Conservation (phyloP, 2,329 filamentous ascomycete species). For the Simplicillium aogashimaense region DNA sequence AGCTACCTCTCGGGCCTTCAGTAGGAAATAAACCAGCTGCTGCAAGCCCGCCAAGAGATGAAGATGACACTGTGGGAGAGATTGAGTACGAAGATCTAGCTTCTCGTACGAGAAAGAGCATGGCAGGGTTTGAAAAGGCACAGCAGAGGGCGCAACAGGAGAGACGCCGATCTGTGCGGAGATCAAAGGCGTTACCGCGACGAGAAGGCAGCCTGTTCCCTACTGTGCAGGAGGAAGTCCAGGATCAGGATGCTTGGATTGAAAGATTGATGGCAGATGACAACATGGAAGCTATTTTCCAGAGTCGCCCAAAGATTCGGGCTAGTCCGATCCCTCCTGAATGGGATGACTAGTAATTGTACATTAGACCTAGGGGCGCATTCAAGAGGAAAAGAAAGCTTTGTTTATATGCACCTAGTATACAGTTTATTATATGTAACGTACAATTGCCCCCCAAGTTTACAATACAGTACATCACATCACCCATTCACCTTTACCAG, state of each 20-base stretch:
- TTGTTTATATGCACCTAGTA: too few relatives aligned
- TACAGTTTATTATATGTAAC: too few relatives aligned
- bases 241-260: constrained; percentile 37
- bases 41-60: constrained; percentile 1
- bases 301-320: constrained; percentile 56
- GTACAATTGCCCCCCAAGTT: too few relatives aligned
- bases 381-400: too few relatives aligned
- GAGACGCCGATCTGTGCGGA: constrained; percentile 38
- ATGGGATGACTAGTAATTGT: constrained; percentile 11
- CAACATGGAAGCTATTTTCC: constrained; percentile 74
- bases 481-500: constrained; percentile 44
- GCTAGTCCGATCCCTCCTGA: background rate
- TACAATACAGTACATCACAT: too few relatives aligned
- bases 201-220: constrained; percentile 37
- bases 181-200: constrained; percentile 26
- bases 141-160: constrained; percentile 52
- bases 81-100: constrained; percentile 38
- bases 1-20: constrained; percentile 11
- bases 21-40: constrained; percentile 8
- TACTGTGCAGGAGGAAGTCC: constrained; percentile 35
- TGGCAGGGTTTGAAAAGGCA: constrained; percentile 52
- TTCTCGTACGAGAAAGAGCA: constrained; percentile 48
- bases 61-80: constrained; percentile 17
- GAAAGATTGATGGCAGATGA: constrained; percentile 63
- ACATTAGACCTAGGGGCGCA: background rate